Base-by-base conservation (phyloP, 176 grass and related monocot species). In the Musa itinerans region DNA sequence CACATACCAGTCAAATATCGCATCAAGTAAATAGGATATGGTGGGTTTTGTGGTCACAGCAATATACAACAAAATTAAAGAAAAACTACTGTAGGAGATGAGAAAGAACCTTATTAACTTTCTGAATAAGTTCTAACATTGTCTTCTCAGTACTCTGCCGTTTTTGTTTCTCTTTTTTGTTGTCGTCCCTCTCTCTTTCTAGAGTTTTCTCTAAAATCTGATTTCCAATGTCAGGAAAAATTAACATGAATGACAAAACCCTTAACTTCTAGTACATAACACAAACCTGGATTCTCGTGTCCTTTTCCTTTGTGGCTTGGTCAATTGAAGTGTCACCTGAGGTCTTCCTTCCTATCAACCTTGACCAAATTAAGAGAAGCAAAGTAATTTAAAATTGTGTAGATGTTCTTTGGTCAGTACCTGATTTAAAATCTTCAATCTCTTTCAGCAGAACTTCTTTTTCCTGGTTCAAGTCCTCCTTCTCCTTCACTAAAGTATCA, bases 371-470 rank as follows among this genome's bases (percentile, higher is more conserved):
- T 82, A 76, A 74, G 23, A 78, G 75, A 77, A 21, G 82, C 0
- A 51, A 72, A 79, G 69, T 53, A 70, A 25, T 65, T 14, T 75
- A 55, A 56, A 50, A 21, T 16, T 69, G 52, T 73, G 21, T 24
- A 56, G 22, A 78, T 0, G 65, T 26, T 65, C 71, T 10, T 21
- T n/a, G 27, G 53, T 65, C 55, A 71, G 13, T 93, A 99, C 95
- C 85, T 87, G 95, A 94, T 94, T 92, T 99, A 34, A 88, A 83
- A 76, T 92, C 95, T 80, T 99, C 95, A 53, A 99, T 92, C 79
- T 92, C 88, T 78, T 99, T 99, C 74, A 68, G 52, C 2, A 77
- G 43, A 48, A 15, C 49, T 77, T 77, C 56, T 5, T 77, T 77
- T 77, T 77, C 75, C 75, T 65, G 26, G 61, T 50, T 77, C n/a